Evolutionary conservation across 176 grass and related monocot genomes (phyloP).

Genomic region (Zoysia pacifica): DNA sequence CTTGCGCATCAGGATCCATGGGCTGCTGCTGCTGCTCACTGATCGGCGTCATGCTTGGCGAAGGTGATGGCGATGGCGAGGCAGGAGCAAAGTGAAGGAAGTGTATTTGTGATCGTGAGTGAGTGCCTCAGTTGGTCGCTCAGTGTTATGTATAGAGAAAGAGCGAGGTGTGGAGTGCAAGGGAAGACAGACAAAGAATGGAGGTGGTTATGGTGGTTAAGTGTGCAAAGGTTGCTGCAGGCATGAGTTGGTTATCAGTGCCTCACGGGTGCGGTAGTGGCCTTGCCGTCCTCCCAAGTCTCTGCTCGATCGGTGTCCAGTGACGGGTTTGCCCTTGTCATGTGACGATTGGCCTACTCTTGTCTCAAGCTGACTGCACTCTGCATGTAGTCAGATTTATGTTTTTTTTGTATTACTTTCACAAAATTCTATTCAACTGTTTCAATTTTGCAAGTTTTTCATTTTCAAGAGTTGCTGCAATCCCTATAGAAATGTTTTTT

Average conservation of each 20-base stretch:
- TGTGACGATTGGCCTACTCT: not conserved
- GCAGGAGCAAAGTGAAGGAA: not conserved
- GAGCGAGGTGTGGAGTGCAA: conserved; percentile 67
- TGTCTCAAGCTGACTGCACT: not conserved
- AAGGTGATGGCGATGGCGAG: not conserved
- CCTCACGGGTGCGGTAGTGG: not conserved
- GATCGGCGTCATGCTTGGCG: conserved; percentile 34
- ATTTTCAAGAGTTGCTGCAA: too few species aligned
- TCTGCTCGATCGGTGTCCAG: conserved; percentile 14
- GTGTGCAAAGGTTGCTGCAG: conserved; percentile 30
- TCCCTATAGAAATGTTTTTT: too few species aligned
- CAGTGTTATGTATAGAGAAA: conserved; percentile 35
- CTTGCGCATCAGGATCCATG: not conserved
- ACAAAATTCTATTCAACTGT: not conserved
- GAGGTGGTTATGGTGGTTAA: conserved; percentile 77
- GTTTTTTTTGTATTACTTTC: not conserved
- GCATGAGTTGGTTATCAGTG: conserved; percentile 23
- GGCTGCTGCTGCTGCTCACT: conserved; percentile 32
- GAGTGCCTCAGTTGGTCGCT: conserved; percentile 41
- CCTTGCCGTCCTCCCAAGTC: conserved; percentile 34
- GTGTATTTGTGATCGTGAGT: conserved; percentile 25
- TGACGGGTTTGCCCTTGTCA: not conserved
- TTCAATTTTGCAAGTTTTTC: too few species aligned
- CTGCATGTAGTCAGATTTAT: too few species aligned
- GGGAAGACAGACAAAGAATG: conserved; percentile 65